phyloP scores from a whole-genome alignment of 139 green algal genomes.

The Micromonas commoda region DNA sequence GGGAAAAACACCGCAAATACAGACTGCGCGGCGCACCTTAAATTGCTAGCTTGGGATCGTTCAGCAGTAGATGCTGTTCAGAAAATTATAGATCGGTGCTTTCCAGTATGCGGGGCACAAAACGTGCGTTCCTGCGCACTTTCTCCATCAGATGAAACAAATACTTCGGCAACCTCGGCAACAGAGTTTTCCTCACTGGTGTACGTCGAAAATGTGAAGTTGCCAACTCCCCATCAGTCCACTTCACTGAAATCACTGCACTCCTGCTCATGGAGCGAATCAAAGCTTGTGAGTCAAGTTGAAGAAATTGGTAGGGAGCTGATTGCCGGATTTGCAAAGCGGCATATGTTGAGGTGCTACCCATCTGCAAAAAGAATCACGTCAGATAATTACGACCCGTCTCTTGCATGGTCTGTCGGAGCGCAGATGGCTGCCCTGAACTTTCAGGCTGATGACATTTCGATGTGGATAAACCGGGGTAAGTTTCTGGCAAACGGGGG shows the following conservation, averaged over 20 bases:
- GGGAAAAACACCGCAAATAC: no score
- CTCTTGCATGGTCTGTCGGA: constrained; percentile 19
- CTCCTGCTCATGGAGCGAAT: constrained; percentile 16
- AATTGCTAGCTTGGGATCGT: no score
- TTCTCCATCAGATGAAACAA: constrained; percentile 1
- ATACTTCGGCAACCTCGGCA: neutral
- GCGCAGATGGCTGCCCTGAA: constrained; percentile 33
- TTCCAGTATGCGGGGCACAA: neutral
- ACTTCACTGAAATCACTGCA: no score
- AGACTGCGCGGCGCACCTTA: no score
- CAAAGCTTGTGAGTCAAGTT: neutral
- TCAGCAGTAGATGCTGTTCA: neutral
- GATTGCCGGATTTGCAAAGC: constrained; percentile 7
- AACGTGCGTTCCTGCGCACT: neutral
- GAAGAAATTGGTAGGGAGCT: neutral
- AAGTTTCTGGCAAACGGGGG: constrained; percentile 25
- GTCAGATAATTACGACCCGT: constrained; percentile 27
- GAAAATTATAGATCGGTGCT: neutral
- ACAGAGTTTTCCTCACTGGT: neutral
- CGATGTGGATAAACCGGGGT: constrained; percentile 18
- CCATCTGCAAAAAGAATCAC: constrained; percentile 16
- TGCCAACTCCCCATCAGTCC: neutral
- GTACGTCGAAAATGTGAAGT: neutral
- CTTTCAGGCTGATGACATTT: constrained; percentile 26
- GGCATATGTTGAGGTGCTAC: constrained; percentile 25